Base-by-base conservation (phyloP, 2,329 filamentous ascomycete species). In the Neofusicoccum ribis region DNA sequence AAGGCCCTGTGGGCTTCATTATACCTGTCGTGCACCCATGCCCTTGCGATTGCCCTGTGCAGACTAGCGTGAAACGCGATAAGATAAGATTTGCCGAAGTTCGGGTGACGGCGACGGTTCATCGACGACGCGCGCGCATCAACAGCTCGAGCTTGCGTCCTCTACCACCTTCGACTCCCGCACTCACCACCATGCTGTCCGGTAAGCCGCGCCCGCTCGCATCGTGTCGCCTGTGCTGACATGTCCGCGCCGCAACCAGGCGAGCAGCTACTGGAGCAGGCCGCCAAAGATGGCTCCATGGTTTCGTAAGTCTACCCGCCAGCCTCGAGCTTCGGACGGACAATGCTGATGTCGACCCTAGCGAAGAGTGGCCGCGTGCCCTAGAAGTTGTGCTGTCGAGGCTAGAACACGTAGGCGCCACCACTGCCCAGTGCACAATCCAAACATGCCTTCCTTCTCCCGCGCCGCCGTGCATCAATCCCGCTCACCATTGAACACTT, bases 351-450 rank as follows among this genome's bases (percentile, higher is more conserved):
- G 67, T 47, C 63, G 66, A 61, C 68, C 71, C 68, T 76, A 93
- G 91, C 72, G 83, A 85, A 65, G 84, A 84, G 75, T 94, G 91
- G 91, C 88, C 89, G 39, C 79, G 79, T 65, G 83, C 92, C 70
- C 83, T 91, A 56, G 84, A 85, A 70, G 84, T 85, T 37, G 81
- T 94, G 43, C 80, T 93, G 61, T 79, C 86, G 66, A 86, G 88
- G 71, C 83, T 94, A 58, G 89, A 95, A 76, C 84, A 86, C 75
- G 85, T 88, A 76, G 70, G 76, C 41, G 50, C 59, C 41, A 23
- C 60, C 56, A 12, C 46, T 65, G 34, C 58, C 37, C 46, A 31
- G 27, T 31, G 27, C 27, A 31, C 27, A 31, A 63, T 54, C 15
- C 31, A 50, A 5, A 20, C 46, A 36, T 36, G 3, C 20, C 41